Evolutionary conservation across 192 early-diverging fungal species (phyloP).

Genomic region (Gryganskiella cystojenkinii): DNA sequence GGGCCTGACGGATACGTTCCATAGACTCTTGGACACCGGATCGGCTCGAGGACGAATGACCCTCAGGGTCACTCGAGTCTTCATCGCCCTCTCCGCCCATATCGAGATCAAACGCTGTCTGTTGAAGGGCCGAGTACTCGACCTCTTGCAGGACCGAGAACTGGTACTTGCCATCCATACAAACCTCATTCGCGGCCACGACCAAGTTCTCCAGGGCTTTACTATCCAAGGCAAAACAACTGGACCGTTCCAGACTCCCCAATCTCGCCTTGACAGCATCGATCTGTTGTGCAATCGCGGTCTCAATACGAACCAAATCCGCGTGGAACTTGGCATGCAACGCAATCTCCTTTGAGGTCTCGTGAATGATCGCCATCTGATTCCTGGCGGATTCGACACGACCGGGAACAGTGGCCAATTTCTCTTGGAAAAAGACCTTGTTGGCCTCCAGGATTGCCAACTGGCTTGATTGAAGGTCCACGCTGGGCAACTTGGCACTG

Average conservation of each 20-base stretch:
- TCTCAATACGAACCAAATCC: conserved; percentile 46
- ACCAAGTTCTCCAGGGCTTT: conserved; percentile 36
- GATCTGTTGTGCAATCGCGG: conserved; percentile 47
- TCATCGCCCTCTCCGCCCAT: conserved; percentile 4
- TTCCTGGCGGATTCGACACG: conserved; percentile 31
- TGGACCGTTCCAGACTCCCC: conserved; percentile 45
- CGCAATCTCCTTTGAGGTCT: conserved; percentile 49
- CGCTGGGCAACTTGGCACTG: background rate
- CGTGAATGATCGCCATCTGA: conserved; percentile 35
- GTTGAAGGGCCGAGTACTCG: conserved; percentile 40
- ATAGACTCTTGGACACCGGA: conserved; percentile 45
- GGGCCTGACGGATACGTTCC: conserved; percentile 35
- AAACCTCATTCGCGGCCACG: conserved; percentile 28
- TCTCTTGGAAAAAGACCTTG: conserved; percentile 25
- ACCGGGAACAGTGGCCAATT: conserved; percentile 12
- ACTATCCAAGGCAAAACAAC: conserved; percentile 50
- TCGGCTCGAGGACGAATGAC: conserved; percentile 1
- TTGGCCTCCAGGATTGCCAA: conserved; percentile 26
- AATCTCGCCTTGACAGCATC: conserved; percentile 42
- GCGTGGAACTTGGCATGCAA: conserved; percentile 52
- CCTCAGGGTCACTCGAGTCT: conserved; percentile 9
- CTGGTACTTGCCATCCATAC: conserved; percentile 42
- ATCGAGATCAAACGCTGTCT: conserved; percentile 49
- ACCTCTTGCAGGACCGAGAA: conserved; percentile 49
- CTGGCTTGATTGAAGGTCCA: conserved; percentile 4